phyloP scores from a whole-genome alignment of 2,329 filamentous ascomycete species.

The Camillea tinctor region DNA sequence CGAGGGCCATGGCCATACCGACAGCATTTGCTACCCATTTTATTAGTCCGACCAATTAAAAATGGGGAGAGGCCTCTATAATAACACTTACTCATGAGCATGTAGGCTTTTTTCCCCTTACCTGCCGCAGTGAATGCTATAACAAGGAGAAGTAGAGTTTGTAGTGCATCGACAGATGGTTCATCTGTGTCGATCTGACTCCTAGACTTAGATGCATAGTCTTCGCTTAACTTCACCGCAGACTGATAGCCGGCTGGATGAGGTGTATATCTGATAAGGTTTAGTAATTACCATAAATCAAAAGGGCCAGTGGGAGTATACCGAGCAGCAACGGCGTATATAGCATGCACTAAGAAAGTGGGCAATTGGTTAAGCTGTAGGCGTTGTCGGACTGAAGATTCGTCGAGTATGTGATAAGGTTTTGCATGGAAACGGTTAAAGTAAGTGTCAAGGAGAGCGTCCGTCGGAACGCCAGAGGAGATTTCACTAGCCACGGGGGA shows the following conservation, averaged over 20 bases:
- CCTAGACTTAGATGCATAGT: slow-evolving; percentile 70
- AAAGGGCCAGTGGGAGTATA: slow-evolving; percentile 32
- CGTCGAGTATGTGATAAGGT: slow-evolving; percentile 79
- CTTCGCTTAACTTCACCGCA: slow-evolving; percentile 66
- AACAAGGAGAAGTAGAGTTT: slow-evolving; percentile 72
- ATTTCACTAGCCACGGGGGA: slow-evolving; percentile 46
- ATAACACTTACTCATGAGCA: slow-evolving; percentile 67
- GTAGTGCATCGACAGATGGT: slow-evolving; percentile 74
- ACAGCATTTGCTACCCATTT: slow-evolving; percentile 62
- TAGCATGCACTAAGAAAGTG: slow-evolving; percentile 51
- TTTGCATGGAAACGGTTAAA: slow-evolving; percentile 79
- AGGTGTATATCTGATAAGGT: slow-evolving; percentile 59
- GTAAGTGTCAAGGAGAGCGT: slow-evolving; percentile 72
- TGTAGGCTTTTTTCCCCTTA: slow-evolving; percentile 81
- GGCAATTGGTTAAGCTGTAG: slow-evolving; percentile 67
- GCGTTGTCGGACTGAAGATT: slow-evolving; percentile 69
- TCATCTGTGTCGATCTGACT: slow-evolving; percentile 74
- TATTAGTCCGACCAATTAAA: slow-evolving; percentile 33
- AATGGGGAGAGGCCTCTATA: neutral
- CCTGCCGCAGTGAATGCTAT: slow-evolving; percentile 75
- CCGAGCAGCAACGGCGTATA: slow-evolving; percentile 64
- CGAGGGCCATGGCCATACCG: slow-evolving; percentile 80
- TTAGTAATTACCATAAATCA: slow-evolving; percentile 18
- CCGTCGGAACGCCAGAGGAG: slow-evolving; percentile 50
- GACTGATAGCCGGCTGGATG: slow-evolving; percentile 67